Evolutionary conservation across 257 asterid genomes (phyloP).

Genomic region (Capsicum pubescens): DNA sequence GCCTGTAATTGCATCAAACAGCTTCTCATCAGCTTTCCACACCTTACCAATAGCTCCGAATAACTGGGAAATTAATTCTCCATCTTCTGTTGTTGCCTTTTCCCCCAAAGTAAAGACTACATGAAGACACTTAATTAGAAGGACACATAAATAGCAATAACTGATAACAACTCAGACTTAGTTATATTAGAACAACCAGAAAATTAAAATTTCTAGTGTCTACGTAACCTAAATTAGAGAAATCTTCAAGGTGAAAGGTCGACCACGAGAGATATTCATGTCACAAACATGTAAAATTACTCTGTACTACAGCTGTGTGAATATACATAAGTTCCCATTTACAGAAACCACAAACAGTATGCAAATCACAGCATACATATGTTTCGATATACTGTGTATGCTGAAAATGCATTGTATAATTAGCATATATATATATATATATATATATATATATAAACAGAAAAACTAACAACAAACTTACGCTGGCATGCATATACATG

Average conservation of each 20-base stretch:
- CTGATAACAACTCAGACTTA: conserved; percentile 2
- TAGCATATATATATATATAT: background rate
- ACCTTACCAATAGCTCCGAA: conserved; percentile 94
- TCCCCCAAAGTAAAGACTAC: conserved; percentile 77
- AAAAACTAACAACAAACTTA: background rate
- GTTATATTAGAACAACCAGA: conserved; percentile 1
- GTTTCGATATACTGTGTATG: background rate
- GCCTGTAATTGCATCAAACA: conserved; percentile 88
- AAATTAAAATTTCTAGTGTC: background rate
- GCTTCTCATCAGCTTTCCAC: conserved; percentile 91
- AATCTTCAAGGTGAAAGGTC: background rate
- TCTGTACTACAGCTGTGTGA: background rate
- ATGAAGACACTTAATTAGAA: conserved; percentile 34
- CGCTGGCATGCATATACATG: background rate
- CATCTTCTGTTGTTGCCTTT: conserved; percentile 78
- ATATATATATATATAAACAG: background rate
- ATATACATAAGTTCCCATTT: conserved; percentile 8
- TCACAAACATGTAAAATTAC: background rate
- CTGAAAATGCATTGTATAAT: background rate
- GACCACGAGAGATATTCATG: background rate
- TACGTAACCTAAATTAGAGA: background rate
- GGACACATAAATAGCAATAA: background rate
- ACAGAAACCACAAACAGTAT: background rate
- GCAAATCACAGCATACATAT: background rate
- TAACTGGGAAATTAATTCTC: conserved; percentile 61